Percentiles rank a stretch among this genome's conserved stretches.
These are phyloP conservation scores for Populus hybrid DNA, from an alignment of 441 rosid genomes.

Conservation along the genomic window DNA sequence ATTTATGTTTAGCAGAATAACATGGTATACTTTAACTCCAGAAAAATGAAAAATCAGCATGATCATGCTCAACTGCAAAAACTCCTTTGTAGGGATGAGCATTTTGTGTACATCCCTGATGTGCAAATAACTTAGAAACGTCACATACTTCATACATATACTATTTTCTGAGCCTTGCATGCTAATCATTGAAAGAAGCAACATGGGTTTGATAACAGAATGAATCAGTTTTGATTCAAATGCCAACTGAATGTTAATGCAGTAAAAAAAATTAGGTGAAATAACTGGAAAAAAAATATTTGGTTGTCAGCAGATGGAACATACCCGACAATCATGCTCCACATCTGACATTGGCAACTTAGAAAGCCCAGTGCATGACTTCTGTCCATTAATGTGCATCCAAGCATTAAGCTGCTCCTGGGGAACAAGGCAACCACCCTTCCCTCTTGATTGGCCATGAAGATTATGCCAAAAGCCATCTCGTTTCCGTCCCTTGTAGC, in stretches of 20 bases:
- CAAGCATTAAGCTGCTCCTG: conserved; percentile 65
- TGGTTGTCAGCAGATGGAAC: conserved; percentile 1
- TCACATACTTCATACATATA: background rate
- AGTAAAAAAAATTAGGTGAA: background rate
- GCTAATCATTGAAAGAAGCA: background rate
- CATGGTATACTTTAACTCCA: background rate
- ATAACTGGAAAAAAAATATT: background rate
- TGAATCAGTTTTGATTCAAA: background rate
- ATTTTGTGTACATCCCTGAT: background rate
- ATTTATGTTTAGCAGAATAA: background rate
- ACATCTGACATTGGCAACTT: conserved; percentile 34
- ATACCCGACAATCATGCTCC: conserved; percentile 48
- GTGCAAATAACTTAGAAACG: background rate
- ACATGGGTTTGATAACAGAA: background rate
- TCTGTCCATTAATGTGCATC: conserved; percentile 57
- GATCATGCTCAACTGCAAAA: background rate
- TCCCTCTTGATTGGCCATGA: conserved; percentile 30
- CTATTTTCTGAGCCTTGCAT: background rate
- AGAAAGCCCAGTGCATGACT: conserved; percentile 30
- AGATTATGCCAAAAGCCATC: conserved; percentile 44
- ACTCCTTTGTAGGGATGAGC: background rate
- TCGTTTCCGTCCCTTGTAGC: conserved; percentile 52
- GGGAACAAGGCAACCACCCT: conserved; percentile 45
- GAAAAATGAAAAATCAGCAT: background rate
- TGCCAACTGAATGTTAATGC: background rate